Conservation (phyloP, 2,329 filamentous ascomycete genomes). For the Colletotrichum eremochloae region DNA sequence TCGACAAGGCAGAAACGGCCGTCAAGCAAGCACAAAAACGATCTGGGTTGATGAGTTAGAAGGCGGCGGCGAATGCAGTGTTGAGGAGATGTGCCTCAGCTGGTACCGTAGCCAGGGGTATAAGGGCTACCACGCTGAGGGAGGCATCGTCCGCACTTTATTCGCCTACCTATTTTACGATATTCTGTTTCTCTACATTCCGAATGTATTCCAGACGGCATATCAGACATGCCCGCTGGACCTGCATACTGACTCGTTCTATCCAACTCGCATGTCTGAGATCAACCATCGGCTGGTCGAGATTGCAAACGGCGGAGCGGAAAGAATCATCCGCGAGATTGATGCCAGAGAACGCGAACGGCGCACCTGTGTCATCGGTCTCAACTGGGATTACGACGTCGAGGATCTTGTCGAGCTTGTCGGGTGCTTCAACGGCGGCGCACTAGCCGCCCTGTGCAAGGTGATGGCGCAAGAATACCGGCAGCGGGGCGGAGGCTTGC, state of each 20-base stretch:
- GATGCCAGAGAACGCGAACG: conserved; percentile 77
- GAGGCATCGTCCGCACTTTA: conserved; percentile 90
- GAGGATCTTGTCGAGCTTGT: conserved; percentile 85
- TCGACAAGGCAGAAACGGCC: conserved; percentile 54
- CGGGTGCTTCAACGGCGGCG: conserved; percentile 81
- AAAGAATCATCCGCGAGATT: conserved; percentile 74
- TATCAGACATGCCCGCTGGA: conserved; percentile 96
- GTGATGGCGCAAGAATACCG: conserved; percentile 96
- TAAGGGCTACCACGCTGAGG: conserved; percentile 96
- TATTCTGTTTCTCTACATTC: conserved; percentile 90
- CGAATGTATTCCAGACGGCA: conserved; percentile 96
- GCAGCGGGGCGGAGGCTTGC: conserved; percentile 87
- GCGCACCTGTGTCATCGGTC: conserved; percentile 87
- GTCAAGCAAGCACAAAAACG: conserved; percentile 75
- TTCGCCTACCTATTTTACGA: conserved; percentile 94
- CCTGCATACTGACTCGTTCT: conserved; percentile 93
- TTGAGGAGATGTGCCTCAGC: conserved; percentile 94
- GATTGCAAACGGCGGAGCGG: conserved; percentile 85
- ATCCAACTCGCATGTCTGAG: conserved; percentile 84
- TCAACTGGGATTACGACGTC: conserved; percentile 90
- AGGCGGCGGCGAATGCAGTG: conserved; percentile 80
- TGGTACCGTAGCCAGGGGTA: conserved; percentile 87
- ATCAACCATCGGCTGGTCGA: conserved; percentile 89
- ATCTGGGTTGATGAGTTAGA: conserved; percentile 87
- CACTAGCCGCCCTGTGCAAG: conserved; percentile 87